A percentile compares a stretch with the other conserved stretches of the same genome.
Conservation (phyloP, 2,329 filamentous ascomycete genomes). For the Westerdykella sp. region DNA sequence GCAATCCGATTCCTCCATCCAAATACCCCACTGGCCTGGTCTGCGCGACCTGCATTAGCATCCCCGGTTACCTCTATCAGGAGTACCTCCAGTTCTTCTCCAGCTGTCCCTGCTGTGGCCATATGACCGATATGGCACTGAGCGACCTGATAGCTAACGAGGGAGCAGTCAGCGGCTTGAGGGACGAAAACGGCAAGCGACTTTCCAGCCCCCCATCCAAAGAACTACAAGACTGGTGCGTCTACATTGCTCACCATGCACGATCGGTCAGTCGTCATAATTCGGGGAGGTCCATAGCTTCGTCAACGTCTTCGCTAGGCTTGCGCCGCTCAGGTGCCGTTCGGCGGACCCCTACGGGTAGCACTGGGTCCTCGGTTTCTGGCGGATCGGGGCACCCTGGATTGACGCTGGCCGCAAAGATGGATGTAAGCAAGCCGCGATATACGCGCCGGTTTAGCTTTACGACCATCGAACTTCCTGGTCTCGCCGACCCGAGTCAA, state of each 20-base stretch:
- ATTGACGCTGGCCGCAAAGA: background rate
- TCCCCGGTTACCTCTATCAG: constrained; percentile 1
- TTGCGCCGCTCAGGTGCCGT: background rate
- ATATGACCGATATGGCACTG: constrained; percentile 1
- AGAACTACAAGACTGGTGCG: background rate
- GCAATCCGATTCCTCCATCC: background rate
- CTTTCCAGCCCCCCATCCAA: background rate
- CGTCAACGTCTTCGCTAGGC: background rate
- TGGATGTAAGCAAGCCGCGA: background rate
- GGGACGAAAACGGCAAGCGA: background rate
- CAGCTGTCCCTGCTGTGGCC: constrained; percentile 1
- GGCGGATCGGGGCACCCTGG: background rate
- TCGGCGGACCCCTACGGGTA: background rate
- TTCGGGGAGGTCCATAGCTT: background rate
- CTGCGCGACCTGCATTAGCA: constrained; percentile 2
- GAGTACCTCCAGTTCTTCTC: constrained; percentile 4
- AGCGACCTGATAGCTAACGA: background rate
- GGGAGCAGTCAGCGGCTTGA: constrained; percentile 1
- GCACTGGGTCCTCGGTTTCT: background rate
- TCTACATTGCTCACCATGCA: background rate
- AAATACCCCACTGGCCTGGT: background rate
- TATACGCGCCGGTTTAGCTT: background rate
- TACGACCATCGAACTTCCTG: background rate
- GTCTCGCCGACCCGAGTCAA: too few species aligned
- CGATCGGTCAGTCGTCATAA: background rate